Percentiles rank a stretch among this genome's conserved stretches.
phyloP scores from a whole-genome alignment of 179 eudicot genomes.

The Sideroxylon spinosum region DNA sequence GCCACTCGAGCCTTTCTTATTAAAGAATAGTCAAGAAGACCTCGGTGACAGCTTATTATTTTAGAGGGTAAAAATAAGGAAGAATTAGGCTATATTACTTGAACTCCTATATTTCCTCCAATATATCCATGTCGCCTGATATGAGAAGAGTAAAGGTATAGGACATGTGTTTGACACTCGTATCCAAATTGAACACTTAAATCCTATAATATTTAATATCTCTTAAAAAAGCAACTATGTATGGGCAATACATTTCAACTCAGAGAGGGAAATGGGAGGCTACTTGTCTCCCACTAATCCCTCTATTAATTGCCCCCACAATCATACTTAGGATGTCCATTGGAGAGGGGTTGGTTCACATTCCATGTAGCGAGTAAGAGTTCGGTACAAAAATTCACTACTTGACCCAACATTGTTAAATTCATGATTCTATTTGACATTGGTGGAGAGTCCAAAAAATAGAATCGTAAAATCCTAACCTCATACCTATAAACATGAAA shows the following conservation, averaged over 20 bases:
- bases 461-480: too few relatives aligned
- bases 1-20: background rate
- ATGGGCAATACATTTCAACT: background rate
- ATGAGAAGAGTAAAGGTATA: background rate
- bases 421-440: too few relatives aligned
- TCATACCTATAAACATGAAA: too few relatives aligned
- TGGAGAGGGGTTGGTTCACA: background rate
- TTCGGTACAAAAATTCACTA: too few relatives aligned
- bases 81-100: too few relatives aligned
- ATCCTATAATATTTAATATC: too few relatives aligned
- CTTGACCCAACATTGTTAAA: too few relatives aligned
- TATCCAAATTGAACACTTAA: too few relatives aligned
- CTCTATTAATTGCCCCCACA: background rate
- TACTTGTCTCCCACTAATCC: background rate
- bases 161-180: background rate
- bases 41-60: background rate
- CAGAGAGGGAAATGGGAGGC: background rate
- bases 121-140: too few relatives aligned
- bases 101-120: too few relatives aligned
- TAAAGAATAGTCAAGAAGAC: background rate
- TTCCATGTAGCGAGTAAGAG: background rate
- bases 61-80: background rate
- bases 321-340: background rate
- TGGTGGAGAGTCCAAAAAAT: too few relatives aligned
- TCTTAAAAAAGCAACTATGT: too few relatives aligned